These are phyloP conservation scores for Leccinum pellstonianum DNA, from an alignment of 768 basidiomycete genomes.

Conservation along the genomic window DNA sequence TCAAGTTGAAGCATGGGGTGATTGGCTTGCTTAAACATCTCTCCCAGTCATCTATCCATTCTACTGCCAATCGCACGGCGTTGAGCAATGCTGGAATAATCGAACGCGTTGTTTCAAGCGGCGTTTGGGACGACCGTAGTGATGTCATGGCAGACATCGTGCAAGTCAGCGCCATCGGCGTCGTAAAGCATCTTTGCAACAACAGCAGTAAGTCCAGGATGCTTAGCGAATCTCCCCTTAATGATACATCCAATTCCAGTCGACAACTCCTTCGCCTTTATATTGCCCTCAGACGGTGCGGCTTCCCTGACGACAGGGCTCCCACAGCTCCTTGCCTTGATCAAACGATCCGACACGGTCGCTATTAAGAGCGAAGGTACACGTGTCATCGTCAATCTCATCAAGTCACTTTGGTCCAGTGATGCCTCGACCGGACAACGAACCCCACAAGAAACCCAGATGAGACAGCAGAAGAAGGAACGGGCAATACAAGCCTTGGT, in stretches of 20 bases:
- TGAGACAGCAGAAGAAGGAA: conserved; percentile 49
- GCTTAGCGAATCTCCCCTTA: conserved; percentile 27
- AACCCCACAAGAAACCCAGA: conserved; percentile 35
- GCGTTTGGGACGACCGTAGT: conserved; percentile 67
- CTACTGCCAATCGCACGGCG: conserved; percentile 53
- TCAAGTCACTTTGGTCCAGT: conserved; percentile 73
- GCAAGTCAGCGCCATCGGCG: conserved; percentile 83
- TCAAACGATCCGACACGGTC: conserved; percentile 75
- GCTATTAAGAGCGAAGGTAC: conserved; percentile 89
- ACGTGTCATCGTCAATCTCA: conserved; percentile 81
- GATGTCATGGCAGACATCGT: conserved; percentile 83
- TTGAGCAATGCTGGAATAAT: conserved; percentile 66
- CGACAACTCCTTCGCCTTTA: conserved; percentile 49
- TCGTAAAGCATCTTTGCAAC: conserved; percentile 85
- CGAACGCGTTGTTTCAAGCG: conserved; percentile 56
- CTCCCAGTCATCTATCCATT: conserved; percentile 62
- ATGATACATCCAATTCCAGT: conserved; percentile 28
- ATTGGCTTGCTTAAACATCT: conserved; percentile 87
- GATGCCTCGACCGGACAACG: conserved; percentile 36
- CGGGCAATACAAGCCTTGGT: conserved; percentile 53
- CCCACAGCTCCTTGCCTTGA: conserved; percentile 68
- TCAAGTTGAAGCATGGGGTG: conserved; percentile 87
- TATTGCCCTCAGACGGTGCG: conserved; percentile 42
- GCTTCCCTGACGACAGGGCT: conserved; percentile 48
- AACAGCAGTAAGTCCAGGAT: conserved; percentile 54